Conservation (phyloP, 495 filamentous ascomycete genomes). For the Barbatosphaeria neglecta region DNA sequence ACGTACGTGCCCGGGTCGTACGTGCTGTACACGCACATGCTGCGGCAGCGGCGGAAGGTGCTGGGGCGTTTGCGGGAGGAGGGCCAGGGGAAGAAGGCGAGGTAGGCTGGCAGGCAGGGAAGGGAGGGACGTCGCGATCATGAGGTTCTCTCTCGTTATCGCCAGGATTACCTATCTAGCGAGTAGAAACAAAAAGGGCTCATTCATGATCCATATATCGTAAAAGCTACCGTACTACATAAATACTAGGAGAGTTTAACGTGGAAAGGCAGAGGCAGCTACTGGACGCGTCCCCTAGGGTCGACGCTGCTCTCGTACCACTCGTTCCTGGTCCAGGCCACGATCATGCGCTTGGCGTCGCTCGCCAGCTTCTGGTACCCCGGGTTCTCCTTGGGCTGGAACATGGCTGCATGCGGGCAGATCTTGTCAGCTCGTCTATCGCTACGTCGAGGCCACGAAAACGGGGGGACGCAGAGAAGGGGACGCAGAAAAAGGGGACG, state of each 20-base stretch:
- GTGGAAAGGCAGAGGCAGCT: constrained; percentile 1
- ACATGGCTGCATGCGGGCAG: constrained; percentile 48
- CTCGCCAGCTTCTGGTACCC: constrained; percentile 58
- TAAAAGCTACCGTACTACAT: too few relatives aligned
- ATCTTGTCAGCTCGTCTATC: background rate
- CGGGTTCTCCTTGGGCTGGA: constrained; percentile 67
- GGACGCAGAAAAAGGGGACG: too few relatives aligned
- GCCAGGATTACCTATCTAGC: too few relatives aligned
- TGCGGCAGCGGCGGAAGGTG: constrained; percentile 71
- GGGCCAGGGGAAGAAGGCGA: constrained; percentile 21
- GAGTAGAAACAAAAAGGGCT: constrained; percentile 2
- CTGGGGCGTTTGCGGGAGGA: constrained; percentile 41
- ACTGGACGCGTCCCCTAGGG: constrained; percentile 9
- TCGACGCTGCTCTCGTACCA: constrained; percentile 34
- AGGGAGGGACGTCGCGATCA: background rate
- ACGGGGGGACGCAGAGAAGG: too few relatives aligned
- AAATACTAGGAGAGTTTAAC: too few relatives aligned
- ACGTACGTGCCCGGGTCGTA: constrained; percentile 80
- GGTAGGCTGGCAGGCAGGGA: constrained; percentile 3
- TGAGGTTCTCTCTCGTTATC: too few relatives aligned
- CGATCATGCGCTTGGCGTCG: constrained; percentile 52
- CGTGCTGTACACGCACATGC: constrained; percentile 88
- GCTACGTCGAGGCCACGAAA: background rate
- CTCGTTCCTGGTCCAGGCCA: constrained; percentile 43
- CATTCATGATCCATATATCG: too few relatives aligned